Evolutionary conservation across 306 rosid genomes (phyloP).

Genomic region (Begonia fuchsioides): DNA sequence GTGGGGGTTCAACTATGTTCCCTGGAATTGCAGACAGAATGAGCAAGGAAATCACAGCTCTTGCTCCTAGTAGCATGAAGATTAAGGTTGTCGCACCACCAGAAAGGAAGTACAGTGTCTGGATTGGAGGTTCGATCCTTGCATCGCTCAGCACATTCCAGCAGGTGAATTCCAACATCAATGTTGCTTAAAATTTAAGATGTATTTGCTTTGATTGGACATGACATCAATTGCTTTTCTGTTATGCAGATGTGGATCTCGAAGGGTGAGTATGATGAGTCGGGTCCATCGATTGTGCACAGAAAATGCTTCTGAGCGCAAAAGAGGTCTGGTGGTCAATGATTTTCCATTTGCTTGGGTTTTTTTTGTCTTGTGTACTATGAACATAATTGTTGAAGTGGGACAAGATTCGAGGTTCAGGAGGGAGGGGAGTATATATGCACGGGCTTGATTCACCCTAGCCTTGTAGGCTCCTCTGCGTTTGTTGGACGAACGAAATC

Average conservation of each 20-base stretch:
- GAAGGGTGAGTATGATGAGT: constrained; percentile 3
- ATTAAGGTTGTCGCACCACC: constrained; percentile 47
- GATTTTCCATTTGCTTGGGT: background rate
- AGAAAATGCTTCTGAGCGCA: constrained; percentile 3
- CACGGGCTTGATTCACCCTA: no score
- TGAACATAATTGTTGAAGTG: background rate
- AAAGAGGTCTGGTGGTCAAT: background rate
- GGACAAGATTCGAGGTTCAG: background rate
- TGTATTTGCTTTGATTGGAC: background rate
- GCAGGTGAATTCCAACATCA: background rate
- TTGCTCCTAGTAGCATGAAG: constrained; percentile 44
- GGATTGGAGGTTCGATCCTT: constrained; percentile 46
- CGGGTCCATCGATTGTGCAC: constrained; percentile 2
- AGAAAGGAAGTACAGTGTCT: constrained; percentile 44
- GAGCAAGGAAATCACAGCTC: constrained; percentile 43
- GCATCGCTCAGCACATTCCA: constrained; percentile 20
- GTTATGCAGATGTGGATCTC: background rate
- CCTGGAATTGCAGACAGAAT: constrained; percentile 42
- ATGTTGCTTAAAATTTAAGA: background rate
- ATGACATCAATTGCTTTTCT: background rate
- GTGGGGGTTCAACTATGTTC: constrained; percentile 45
- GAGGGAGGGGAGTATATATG: no score
- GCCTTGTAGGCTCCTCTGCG: background rate
- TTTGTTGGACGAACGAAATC: constrained; percentile 1
- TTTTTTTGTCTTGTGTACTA: background rate